A percentile compares a stretch with the other conserved stretches of the same genome.
Evolutionary conservation across 2,329 filamentous ascomycete genomes (phyloP).

Genomic region (Fusarium sp.): DNA sequence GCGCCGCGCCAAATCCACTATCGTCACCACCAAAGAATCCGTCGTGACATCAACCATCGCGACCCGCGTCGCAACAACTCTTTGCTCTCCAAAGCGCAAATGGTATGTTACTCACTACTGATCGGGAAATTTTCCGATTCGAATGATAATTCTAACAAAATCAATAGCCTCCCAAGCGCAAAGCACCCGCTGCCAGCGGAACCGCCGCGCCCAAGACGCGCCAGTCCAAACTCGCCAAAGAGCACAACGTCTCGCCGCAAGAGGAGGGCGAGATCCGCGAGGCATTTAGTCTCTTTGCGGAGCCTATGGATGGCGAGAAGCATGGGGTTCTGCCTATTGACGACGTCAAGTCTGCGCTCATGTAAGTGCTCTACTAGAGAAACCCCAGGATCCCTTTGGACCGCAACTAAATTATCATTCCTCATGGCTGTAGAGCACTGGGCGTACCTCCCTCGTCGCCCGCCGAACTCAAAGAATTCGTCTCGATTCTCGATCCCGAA

Average conservation of each 20-base stretch:
- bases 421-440: slow-evolving; percentile 74
- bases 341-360: slow-evolving; percentile 80
- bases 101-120: slow-evolving; percentile 19
- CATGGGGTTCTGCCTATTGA: slow-evolving; percentile 77
- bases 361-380: slow-evolving; percentile 66
- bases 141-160: slow-evolving; percentile 12
- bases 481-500: slow-evolving; percentile 87
- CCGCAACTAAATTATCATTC: neutral
- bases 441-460: slow-evolving; percentile 77
- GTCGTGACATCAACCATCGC: slow-evolving; percentile 43
- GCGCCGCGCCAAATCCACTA: slow-evolving; percentile 15
- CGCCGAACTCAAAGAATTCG: slow-evolving; percentile 81
- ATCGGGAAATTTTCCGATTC: neutral
- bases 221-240: slow-evolving; percentile 90
- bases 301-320: slow-evolving; percentile 80
- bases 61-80: slow-evolving; percentile 22
- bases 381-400: neutral
- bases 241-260: slow-evolving; percentile 86
- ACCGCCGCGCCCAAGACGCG: slow-evolving; percentile 61
- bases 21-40: slow-evolving; percentile 24
- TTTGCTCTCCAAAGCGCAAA: slow-evolving; percentile 22
- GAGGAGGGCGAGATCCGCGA: slow-evolving; percentile 94
- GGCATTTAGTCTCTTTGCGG: slow-evolving; percentile 86
- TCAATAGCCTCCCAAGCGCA: slow-evolving; percentile 68
- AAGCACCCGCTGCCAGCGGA: slow-evolving; percentile 54